Conservation (phyloP, 192 early-diverging fungal genomes). For the Coemansia sp. region DNA sequence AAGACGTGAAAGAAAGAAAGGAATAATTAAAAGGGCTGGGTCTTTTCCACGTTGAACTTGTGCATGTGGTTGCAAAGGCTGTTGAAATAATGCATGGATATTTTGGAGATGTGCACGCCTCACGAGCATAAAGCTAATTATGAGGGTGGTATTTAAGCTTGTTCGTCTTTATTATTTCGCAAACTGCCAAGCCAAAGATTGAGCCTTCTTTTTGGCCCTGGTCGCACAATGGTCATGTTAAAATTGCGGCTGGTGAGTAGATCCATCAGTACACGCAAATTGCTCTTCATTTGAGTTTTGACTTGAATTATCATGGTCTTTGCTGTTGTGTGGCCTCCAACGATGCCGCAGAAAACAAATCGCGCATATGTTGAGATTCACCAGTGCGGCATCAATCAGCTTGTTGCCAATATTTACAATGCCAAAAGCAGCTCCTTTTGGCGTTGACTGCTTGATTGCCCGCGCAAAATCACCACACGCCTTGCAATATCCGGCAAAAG, state of each 20-base stretch:
- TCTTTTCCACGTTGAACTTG: not conserved
- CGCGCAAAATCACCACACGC: slow-evolving; percentile 50
- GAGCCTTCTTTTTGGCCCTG: not conserved
- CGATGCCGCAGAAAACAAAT: slow-evolving; percentile 69
- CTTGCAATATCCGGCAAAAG: slow-evolving; percentile 59
- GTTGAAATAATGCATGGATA: not conserved
- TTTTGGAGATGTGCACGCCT: not conserved
- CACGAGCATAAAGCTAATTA: not conserved
- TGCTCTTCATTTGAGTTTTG: slow-evolving; percentile 62
- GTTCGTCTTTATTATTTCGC: not conserved
- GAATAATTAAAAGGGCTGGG: not conserved
- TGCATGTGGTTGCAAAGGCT: not conserved
- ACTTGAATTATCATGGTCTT: slow-evolving; percentile 56
- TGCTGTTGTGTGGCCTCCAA: slow-evolving; percentile 63
- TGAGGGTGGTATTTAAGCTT: not conserved
- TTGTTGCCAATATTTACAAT: slow-evolving; percentile 83
- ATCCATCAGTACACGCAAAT: slow-evolving; percentile 60
- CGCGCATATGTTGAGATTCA: slow-evolving; percentile 63
- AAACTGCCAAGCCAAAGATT: not conserved
- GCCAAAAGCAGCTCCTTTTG: slow-evolving; percentile 82
- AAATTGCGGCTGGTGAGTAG: slow-evolving; percentile 66
- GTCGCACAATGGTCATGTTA: slow-evolving; percentile 57
- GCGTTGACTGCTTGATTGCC: slow-evolving; percentile 60
- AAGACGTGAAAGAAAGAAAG: not conserved
- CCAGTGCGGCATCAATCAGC: slow-evolving; percentile 68